A percentile compares a stretch with the other conserved stretches of the same genome.
These are phyloP conservation scores for Solanum hybrid DNA, from an alignment of 305 asterid genomes.

Conservation along the genomic window DNA sequence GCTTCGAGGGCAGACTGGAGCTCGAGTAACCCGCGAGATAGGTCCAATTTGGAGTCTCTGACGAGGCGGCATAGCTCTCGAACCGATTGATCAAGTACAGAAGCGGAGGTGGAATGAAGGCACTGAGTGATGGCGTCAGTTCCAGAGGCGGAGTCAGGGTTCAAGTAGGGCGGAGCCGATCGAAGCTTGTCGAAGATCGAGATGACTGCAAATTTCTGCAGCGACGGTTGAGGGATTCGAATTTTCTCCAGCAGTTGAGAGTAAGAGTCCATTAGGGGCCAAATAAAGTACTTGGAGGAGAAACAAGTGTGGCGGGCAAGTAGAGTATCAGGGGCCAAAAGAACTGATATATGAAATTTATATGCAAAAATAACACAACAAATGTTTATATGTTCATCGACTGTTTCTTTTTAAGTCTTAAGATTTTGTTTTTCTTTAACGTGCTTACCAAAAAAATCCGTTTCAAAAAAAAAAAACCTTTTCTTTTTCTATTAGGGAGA, in stretches of 20 bases:
- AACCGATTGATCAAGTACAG: constrained; percentile 77
- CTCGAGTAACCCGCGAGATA: constrained; percentile 60
- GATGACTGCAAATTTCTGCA: constrained; percentile 74
- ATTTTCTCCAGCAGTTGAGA: constrained; percentile 49
- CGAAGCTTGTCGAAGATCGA: constrained; percentile 73
- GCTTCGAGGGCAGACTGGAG: constrained; percentile 88
- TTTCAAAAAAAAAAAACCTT: too few species aligned
- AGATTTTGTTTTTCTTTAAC: background rate
- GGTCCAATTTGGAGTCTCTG: constrained; percentile 61
- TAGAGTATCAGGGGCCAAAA: background rate
- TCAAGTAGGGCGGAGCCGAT: constrained; percentile 35
- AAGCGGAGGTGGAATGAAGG: constrained; percentile 61
- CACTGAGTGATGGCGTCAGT: constrained; percentile 58
- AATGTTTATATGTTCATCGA: background rate
- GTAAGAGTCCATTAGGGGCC: constrained; percentile 47
- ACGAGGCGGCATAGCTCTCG: constrained; percentile 84
- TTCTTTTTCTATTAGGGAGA: too few species aligned
- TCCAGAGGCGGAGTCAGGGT: constrained; percentile 36
- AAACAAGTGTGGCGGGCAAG: background rate
- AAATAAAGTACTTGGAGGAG: background rate
- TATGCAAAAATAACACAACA: background rate
- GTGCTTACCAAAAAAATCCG: background rate
- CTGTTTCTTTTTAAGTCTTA: background rate
- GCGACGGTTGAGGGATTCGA: constrained; percentile 74
- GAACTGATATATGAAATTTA: background rate